Evolutionary conservation across 306 rosid genomes (phyloP).

Genomic region (Dryas drummondii): DNA sequence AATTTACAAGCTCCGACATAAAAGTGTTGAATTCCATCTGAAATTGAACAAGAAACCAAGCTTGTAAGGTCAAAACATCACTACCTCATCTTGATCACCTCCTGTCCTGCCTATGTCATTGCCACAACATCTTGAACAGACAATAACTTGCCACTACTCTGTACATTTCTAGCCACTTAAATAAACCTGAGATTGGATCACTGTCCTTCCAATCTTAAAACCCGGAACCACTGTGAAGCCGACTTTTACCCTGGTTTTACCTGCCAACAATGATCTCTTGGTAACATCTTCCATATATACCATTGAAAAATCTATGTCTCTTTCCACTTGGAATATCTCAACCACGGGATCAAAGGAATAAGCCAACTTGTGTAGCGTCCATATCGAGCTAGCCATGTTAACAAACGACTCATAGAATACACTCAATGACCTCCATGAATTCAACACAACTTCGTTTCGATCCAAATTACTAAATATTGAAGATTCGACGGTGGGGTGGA

Average conservation of each 20-base stretch:
- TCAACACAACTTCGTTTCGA: constrained; percentile 60
- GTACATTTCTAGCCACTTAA: constrained; percentile 44
- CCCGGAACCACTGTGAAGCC: constrained; percentile 95
- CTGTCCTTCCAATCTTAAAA: constrained; percentile 64
- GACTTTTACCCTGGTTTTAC: constrained; percentile 67
- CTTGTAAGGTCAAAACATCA: constrained; percentile 14
- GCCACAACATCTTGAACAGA: constrained; percentile 18
- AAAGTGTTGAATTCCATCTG: constrained; percentile 20
- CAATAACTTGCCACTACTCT: constrained; percentile 30
- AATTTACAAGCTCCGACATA: constrained; percentile 3
- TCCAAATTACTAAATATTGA: constrained; percentile 77
- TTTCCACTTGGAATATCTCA: constrained; percentile 84
- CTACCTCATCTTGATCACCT: constrained; percentile 15
- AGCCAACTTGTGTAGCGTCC: constrained; percentile 91
- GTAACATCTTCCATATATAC: constrained; percentile 91
- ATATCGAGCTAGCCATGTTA: constrained; percentile 83
- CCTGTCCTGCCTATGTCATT: constrained; percentile 15
- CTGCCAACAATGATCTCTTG: constrained; percentile 46
- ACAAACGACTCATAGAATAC: constrained; percentile 85
- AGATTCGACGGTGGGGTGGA: constrained; percentile 85
- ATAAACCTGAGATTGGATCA: constrained; percentile 88
- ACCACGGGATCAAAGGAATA: constrained; percentile 67
- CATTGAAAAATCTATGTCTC: constrained; percentile 76
- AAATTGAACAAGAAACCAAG: constrained; percentile 9
- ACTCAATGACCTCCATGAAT: constrained; percentile 83